These are phyloP conservation scores for Ustilago bromivora DNA, from an alignment of 1,284 basidiomycete species.

Conservation along the genomic window DNA sequence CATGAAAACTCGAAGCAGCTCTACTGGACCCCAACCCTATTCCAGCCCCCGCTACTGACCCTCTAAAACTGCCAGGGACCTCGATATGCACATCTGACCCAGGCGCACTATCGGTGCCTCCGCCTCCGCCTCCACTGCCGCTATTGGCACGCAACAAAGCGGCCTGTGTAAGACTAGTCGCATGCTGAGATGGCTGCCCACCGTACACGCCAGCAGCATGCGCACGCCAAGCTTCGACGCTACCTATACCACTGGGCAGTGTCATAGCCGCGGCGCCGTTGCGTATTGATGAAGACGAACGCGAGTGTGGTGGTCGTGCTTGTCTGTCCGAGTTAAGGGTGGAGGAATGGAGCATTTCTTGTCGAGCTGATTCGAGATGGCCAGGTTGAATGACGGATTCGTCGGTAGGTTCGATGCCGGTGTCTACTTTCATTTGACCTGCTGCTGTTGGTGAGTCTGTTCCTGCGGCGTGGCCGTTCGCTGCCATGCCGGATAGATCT, in stretches of 20 bases:
- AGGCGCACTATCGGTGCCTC: slow-evolving; percentile 23
- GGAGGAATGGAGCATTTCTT: slow-evolving; percentile 34
- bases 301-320: slow-evolving; percentile 13
- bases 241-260: slow-evolving; percentile 29
- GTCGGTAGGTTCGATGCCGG: slow-evolving; percentile 33
- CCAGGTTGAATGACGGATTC: slow-evolving; percentile 46
- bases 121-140: slow-evolving; percentile 7
- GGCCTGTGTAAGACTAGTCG: slow-evolving; percentile 26
- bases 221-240: slow-evolving; percentile 51
- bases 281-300: slow-evolving; percentile 25
- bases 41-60: slow-evolving; percentile 35
- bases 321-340: slow-evolving; percentile 10
- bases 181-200: slow-evolving; percentile 24
- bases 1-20: slow-evolving; percentile 13
- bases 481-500: neutral
- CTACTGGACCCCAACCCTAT: slow-evolving; percentile 25
- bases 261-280: slow-evolving; percentile 2
- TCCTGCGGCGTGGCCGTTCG: neutral
- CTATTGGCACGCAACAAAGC: slow-evolving; percentile 34
- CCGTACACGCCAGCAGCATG: slow-evolving; percentile 40
- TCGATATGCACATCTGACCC: slow-evolving; percentile 35
- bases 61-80: slow-evolving; percentile 37
- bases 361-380: slow-evolving; percentile 40
- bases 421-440: slow-evolving; percentile 43
- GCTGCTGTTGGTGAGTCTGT: slow-evolving; percentile 7